Evolutionary conservation across 148 eudicot species (phyloP), one percentile per base, ranked within the genome.

Genomic region (Selenicereus undatus): DNA sequence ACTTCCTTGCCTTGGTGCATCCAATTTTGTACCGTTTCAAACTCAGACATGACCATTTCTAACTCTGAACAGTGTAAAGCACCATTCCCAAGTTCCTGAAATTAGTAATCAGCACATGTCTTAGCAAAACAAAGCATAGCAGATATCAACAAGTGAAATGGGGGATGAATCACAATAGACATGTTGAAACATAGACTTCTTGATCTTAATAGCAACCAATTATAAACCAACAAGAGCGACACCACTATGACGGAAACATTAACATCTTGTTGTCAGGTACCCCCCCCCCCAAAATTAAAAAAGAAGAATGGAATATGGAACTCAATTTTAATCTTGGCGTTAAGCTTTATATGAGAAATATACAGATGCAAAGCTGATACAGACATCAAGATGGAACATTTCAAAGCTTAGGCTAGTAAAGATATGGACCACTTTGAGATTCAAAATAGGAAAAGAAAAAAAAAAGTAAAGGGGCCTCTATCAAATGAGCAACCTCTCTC

Each of bases 61-160:
- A 89, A 86, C 86, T 93, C 99, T 60, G 81, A 75, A 79, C 99
- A 93, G 75, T 77, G 76, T 62, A 92, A 92, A 72, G 97, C 97
- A 87, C 88, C 90, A 76, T 78, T 81, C 14, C 94, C 97, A 86
- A 80, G 81, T 81, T 90, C 94, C 99, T 96, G 91, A 79, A 87
- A 79, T 32, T 20, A 18, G 75, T 30, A 83, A 50, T 4, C 74
- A 36, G 75, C 56, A 24, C 18, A 52, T 32, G 50, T 21, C 48
- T 76, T 24, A 70, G 39, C 32, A 52, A 64, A 10, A 66, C 50
- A 71, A 29, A 64, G 36, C 27, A 52, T 76, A 35, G 42, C 20
- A 58, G 20, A 73, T 17, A 13, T 18, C 14, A 76, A 18, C 35
- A 51, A 13, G 51, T 17, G 30, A 52, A 45, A 75, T 13, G 56